phyloP scores from a whole-genome alignment of 139 green algal genomes.

The Picochlorum sp. region DNA sequence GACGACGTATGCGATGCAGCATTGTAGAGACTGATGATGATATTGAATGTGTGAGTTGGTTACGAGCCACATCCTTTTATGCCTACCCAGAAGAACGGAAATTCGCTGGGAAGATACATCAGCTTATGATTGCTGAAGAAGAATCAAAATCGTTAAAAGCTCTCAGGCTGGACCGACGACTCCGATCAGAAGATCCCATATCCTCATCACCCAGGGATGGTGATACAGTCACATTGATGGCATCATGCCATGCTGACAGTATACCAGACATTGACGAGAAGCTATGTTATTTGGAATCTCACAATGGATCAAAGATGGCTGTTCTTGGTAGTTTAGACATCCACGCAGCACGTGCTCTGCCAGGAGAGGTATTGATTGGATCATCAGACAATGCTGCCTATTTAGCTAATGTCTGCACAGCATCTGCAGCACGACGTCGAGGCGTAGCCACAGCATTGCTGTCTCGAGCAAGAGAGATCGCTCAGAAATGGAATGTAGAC shows the following conservation, averaged over 20 bases:
- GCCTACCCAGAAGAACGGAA: conserved; percentile 41
- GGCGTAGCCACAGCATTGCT: conserved; percentile 32
- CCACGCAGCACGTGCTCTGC: conserved; percentile 23
- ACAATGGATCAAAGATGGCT: background rate
- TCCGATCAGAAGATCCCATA: background rate
- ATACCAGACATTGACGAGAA: conserved; percentile 1
- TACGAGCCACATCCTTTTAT: conserved; percentile 42
- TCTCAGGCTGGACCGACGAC: conserved; percentile 8
- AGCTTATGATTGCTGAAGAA: conserved; percentile 35
- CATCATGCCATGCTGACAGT: background rate
- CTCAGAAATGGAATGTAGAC: conserved; percentile 24
- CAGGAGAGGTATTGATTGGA: conserved; percentile 38
- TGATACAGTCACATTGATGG: background rate
- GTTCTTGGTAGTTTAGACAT: conserved; percentile 42
- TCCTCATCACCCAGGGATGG: background rate
- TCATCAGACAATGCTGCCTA: conserved; percentile 32
- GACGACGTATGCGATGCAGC: background rate
- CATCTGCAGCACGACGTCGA: conserved; percentile 19
- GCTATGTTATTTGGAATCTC: background rate
- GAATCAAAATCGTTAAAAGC: conserved; percentile 30
- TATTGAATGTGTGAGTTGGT: conserved; percentile 22
- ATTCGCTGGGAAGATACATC: conserved; percentile 45
- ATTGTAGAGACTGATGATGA: conserved; percentile 27
- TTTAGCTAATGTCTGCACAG: conserved; percentile 43
- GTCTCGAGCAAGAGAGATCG: conserved; percentile 9